phyloP scores from a whole-genome alignment of 805 yeast genomes.

The Ogataea siamensis region DNA sequence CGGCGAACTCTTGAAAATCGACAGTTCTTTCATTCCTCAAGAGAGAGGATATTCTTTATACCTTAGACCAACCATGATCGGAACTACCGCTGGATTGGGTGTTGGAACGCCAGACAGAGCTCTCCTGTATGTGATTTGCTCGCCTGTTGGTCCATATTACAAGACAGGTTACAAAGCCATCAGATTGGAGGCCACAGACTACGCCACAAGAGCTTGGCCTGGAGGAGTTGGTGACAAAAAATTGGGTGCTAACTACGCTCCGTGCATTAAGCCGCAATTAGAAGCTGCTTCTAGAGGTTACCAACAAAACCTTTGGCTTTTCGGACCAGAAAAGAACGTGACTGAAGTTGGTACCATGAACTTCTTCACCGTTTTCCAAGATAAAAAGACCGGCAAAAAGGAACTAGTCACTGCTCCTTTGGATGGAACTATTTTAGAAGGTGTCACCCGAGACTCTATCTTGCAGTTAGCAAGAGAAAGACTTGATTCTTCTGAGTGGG shows the following conservation, averaged over 20 bases:
- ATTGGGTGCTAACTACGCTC: slow-evolving; percentile 97
- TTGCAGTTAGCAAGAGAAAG: slow-evolving; percentile 73
- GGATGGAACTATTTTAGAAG: slow-evolving; percentile 95
- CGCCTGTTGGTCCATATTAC: slow-evolving; percentile 97
- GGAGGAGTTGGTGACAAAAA: slow-evolving; percentile 97
- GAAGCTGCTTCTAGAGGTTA: slow-evolving; percentile 90
- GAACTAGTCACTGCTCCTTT: slow-evolving; percentile 95
- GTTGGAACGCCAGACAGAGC: slow-evolving; percentile 83
- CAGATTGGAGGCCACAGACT: slow-evolving; percentile 88
- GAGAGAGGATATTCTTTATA: slow-evolving; percentile 89
- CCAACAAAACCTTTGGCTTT: slow-evolving; percentile 95
- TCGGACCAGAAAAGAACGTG: slow-evolving; percentile 81
- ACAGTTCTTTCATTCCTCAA: slow-evolving; percentile 75
- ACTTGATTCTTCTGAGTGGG: slow-evolving; percentile 77
- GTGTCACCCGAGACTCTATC: slow-evolving; percentile 92
- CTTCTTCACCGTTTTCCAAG: slow-evolving; percentile 81
- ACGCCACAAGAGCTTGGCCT: slow-evolving; percentile 99
- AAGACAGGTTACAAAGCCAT: slow-evolving; percentile 96
- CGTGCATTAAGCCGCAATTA: slow-evolving; percentile 86
- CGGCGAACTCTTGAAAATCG: slow-evolving; percentile 72
- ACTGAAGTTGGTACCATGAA: slow-evolving; percentile 99
- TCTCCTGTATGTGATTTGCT: slow-evolving; percentile 78
- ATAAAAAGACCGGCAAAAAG: slow-evolving; percentile 72
- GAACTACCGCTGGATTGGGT: slow-evolving; percentile 87
- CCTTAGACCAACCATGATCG: slow-evolving; percentile 92